Conservation (phyloP, 192 early-diverging fungal species). For the Coemansia umbellata region DNA sequence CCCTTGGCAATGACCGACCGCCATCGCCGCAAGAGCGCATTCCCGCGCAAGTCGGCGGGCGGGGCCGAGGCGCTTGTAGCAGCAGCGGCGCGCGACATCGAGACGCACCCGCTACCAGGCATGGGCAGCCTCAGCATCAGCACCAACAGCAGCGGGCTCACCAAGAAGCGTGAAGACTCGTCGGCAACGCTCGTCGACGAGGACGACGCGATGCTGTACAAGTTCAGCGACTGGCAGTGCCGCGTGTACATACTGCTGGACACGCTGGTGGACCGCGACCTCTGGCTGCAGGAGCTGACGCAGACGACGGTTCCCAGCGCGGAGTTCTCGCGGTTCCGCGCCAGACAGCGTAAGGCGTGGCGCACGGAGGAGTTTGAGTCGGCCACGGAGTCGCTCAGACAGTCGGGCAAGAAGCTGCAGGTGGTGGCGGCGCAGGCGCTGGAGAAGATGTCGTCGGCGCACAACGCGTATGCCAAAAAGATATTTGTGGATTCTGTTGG, state of each 20-base stretch:
- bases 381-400: slow-evolving; percentile 27
- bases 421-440: slow-evolving; percentile 17
- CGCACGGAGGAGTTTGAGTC: slow-evolving; percentile 18
- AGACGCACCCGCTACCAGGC: slow-evolving; percentile 4
- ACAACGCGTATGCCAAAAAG: slow-evolving; percentile 35
- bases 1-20: slow-evolving; percentile 52
- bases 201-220: slow-evolving; percentile 26
- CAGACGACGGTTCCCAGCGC: slow-evolving; percentile 35
- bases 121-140: slow-evolving; percentile 1
- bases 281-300: slow-evolving; percentile 39
- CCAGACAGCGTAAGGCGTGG: slow-evolving; percentile 27
- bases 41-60: slow-evolving; percentile 26
- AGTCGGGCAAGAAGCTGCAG: slow-evolving; percentile 26
- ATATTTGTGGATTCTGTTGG: slow-evolving; percentile 26
- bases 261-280: slow-evolving; percentile 32
- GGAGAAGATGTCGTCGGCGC: slow-evolving; percentile 15
- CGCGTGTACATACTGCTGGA: slow-evolving; percentile 49
- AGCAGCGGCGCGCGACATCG: slow-evolving; percentile 3
- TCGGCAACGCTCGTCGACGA: slow-evolving; percentile 1
- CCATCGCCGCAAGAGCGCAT: slow-evolving; percentile 47
- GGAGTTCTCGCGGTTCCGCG: slow-evolving; percentile 38
- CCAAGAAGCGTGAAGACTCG: not conserved
- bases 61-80: slow-evolving; percentile 1
- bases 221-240: slow-evolving; percentile 49
- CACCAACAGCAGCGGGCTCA: not conserved